Base-by-base conservation (phyloP, 2,329 filamentous ascomycete species). In the Fusarium albosuccineum region DNA sequence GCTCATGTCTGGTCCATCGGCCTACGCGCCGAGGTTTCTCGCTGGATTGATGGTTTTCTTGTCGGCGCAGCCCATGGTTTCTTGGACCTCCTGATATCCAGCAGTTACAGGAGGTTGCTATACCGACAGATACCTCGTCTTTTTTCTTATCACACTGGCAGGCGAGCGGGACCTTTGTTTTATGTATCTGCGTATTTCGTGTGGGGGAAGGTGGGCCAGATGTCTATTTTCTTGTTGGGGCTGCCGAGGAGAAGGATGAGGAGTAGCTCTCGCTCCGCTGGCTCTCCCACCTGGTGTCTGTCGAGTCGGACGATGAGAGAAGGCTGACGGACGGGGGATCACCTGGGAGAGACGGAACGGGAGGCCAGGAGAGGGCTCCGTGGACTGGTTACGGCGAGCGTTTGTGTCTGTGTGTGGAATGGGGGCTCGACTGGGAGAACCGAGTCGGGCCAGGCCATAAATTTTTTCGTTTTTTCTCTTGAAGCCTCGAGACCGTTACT, bases 391-490 rank as follows among this genome's bases (percentile, higher is more conserved):
- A 66, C 57, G 65, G 59, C 64, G 56, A 60, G 69, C 62, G 61
- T 68, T 63, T 69, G 67, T 55, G 70, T 65, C 52, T 73, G 68
- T 71, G 70, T 62, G 64, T 70, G 70, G 68, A 71, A 65, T 66
- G 64, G 70, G 71, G 63, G 62, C 53, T 61, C 54, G 70, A 27
- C 64, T 68, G 57, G 67, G 71, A 57, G 57, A 70, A 71, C 66
- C 63, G 45, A 57, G 70, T 62, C 59, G 72, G 65, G 76, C 78
- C 81, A 81, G 79, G 81, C 81, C 77, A 82, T 82, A 81, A 77
- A 82, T 82, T 76, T 81, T 82, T 78, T 81, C 76, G 72, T 80
- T 82, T 80, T 82, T 82, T 81, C 76, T 77, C 76, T 77, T 70
- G 68, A 72, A 72, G 71, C 73, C 73, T 76, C 69, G 70, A 74